A percentile compares a stretch with the other conserved stretches of the same genome.
phyloP scores from a whole-genome alignment of 768 basidiomycete species.

The Auricularia cornea region DNA sequence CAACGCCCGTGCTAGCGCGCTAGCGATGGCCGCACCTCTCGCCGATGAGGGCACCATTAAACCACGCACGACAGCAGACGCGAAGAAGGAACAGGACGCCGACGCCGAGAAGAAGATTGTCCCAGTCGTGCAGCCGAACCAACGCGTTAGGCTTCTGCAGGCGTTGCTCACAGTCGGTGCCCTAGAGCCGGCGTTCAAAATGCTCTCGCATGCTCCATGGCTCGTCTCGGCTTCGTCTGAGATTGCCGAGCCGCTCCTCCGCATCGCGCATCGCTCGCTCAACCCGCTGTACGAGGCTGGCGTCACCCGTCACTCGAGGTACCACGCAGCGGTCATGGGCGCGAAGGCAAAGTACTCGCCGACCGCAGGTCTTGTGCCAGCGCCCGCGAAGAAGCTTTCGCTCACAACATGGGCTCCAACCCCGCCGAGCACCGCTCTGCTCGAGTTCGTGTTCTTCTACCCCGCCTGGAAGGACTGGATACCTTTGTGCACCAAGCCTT shows the following conservation, averaged over 20 bases:
- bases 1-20: conserved; percentile 56
- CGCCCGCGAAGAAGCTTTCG: conserved; percentile 50
- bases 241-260: conserved; percentile 79
- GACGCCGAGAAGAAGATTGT: conserved; percentile 29
- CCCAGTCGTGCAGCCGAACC: conserved; percentile 37
- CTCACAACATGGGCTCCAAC: conserved; percentile 74
- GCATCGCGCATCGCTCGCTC: conserved; percentile 62
- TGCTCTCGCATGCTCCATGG: conserved; percentile 81
- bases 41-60: conserved; percentile 40
- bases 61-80: conserved; percentile 31
- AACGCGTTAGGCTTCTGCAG: conserved; percentile 68
- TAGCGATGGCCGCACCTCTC: conserved; percentile 81
- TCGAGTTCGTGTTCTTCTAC: conserved; percentile 88
- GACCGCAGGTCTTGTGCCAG: conserved; percentile 47
- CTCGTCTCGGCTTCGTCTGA: conserved; percentile 72
- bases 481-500: conserved; percentile 51
- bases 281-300: conserved; percentile 50
- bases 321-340: conserved; percentile 34
- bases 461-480: conserved; percentile 71
- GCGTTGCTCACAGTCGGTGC: conserved; percentile 86
- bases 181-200: conserved; percentile 62
- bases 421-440: conserved; percentile 65
- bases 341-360: conserved; percentile 51
- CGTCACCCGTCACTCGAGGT: conserved; percentile 27
- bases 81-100: conserved; percentile 23